Evolutionary conservation across 768 basidiomycete genomes (phyloP).

Genomic region (Boletus insuetus): DNA sequence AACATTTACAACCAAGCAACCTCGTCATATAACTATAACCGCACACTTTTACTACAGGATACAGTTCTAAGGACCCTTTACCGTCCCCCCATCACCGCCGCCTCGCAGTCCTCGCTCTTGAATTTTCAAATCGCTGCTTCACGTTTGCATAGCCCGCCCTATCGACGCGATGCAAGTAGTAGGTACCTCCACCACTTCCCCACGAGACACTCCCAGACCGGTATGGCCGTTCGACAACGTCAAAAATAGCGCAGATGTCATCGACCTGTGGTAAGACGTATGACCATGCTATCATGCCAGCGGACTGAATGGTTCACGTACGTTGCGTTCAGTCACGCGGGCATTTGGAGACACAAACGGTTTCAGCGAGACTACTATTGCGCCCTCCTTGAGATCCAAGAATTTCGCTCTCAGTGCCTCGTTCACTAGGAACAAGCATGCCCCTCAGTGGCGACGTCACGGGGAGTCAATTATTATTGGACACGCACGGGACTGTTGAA

Average conservation of each 20-base stretch:
- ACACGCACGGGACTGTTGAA: constrained; percentile 65
- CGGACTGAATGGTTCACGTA: constrained; percentile 32
- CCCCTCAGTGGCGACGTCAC: neutral
- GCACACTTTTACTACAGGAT: neutral
- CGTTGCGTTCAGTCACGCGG: constrained; percentile 82
- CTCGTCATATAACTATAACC: neutral
- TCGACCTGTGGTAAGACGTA: constrained; percentile 47
- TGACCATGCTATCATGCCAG: neutral
- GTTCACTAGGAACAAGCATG: constrained; percentile 56
- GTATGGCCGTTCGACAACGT: constrained; percentile 66
- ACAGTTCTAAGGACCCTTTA: too few species aligned
- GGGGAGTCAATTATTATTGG: neutral
- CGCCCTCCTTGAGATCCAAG: constrained; percentile 91
- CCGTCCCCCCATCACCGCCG: constrained; percentile 14
- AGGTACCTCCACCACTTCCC: constrained; percentile 67
- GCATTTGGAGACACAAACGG: constrained; percentile 80
- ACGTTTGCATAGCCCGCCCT: constrained; percentile 65
- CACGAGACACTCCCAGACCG: constrained; percentile 78
- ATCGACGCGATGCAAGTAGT: constrained; percentile 77
- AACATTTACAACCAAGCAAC: neutral
- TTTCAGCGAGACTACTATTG: constrained; percentile 83
- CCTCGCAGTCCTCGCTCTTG: constrained; percentile 32
- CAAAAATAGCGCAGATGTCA: constrained; percentile 81
- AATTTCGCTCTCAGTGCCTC: constrained; percentile 85
- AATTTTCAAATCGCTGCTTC: constrained; percentile 53